Evolutionary conservation across 2,329 filamentous ascomycete genomes (phyloP), one percentile per base, ranked within the genome.

Genomic region (Sordariomycetes sp.): DNA sequence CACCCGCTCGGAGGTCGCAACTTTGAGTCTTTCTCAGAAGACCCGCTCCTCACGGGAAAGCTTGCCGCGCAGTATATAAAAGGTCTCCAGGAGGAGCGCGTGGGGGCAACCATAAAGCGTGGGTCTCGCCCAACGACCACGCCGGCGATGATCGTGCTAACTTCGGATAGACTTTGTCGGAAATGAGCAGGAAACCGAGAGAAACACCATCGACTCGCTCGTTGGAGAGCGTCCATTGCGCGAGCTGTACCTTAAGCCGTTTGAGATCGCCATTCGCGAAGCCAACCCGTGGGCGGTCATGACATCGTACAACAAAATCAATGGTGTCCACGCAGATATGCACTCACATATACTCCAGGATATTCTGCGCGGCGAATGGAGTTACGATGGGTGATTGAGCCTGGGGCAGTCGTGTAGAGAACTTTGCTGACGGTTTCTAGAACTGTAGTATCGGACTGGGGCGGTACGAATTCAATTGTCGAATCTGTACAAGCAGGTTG

Each of bases 1-100:
- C 83, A 83, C 32, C 86, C 86, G 1, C 67, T 92, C 0, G 85
- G 85, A n/a, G 86, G 86, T 14, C 72, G 86, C 39, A 87, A 87
- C 42, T 93, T 92, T 45, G 86, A 93, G 57, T 87, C 84, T 0
- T 92, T 87, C 53, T 86, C 82, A 0, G 86, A 92, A 54, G 86
- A 92, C 44, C 85, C 85, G 1, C 70, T 80, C 8, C 66, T 93
- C 5, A 85, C 83, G 0, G 83, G 83, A 21, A 82, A 79, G 41
- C 61, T 87, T 39, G 80, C 82, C 10, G 74, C 80, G 1, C 71
- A 81, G 39, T 84, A 84, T 41, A 79, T 85, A 48, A 76, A 73
- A 31, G 82, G 82, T 7, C 63, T 84, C 35, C 85, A 92, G 49
- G 77, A 79, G 17, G 79, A 76, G 39, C 79, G 81, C 1, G 71